Percentiles rank a stretch among this genome's conserved stretches.
Evolutionary conservation across 345 rosid species (phyloP).

Genomic region (Eucalyptus albens): DNA sequence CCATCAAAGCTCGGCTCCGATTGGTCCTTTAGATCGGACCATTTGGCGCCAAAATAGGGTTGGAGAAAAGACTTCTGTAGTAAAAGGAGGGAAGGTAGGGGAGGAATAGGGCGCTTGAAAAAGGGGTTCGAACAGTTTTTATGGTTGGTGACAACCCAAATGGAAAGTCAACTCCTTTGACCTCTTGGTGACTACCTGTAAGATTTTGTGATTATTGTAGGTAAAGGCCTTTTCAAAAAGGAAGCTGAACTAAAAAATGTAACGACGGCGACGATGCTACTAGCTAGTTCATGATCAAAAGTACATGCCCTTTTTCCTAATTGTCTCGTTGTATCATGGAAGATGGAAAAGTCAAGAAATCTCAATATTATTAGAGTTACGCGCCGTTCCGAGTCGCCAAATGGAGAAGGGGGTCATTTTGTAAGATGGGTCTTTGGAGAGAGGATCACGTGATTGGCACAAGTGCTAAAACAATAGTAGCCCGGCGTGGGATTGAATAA

Average conservation of each 20-base stretch:
- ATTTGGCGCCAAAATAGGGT: not conserved
- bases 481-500: not conserved
- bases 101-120: not conserved
- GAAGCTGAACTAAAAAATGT: not conserved
- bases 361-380: not conserved
- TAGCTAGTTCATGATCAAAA: not conserved
- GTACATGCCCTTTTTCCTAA: not conserved
- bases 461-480: not conserved
- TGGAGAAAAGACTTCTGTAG: not conserved
- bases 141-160: not conserved
- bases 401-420: not conserved
- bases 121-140: not conserved
- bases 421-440: not conserved
- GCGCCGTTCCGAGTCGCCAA: accelerated
- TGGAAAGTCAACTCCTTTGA: not conserved
- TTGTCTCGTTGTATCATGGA: not conserved
- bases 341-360: not conserved
- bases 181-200: not conserved
- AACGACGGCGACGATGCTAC: not conserved
- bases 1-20: not conserved
- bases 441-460: not conserved
- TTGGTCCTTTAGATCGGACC: not conserved
- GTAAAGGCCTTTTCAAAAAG: not conserved
- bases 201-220: not conserved
- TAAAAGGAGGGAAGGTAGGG: not conserved